A percentile compares a stretch with the other conserved stretches of the same genome.
These are phyloP conservation scores for Neurospora crassa DNA, from an alignment of 2,329 filamentous ascomycete species.

Conservation along the genomic window DNA sequence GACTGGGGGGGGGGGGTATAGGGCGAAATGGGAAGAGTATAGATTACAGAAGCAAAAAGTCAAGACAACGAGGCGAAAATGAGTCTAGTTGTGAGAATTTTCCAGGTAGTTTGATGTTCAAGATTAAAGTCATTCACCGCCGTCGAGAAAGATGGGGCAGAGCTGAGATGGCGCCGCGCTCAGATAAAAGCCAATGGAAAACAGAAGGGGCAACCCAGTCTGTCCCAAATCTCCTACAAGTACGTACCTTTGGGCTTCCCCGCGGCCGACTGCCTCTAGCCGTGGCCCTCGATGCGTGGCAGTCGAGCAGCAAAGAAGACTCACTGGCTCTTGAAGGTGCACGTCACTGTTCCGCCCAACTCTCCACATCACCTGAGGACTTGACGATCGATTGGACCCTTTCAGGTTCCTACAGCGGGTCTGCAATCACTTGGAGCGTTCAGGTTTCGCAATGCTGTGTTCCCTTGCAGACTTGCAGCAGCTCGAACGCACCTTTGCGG, in stretches of 20 bases:
- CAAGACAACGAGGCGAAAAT: neutral
- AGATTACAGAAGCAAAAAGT: neutral
- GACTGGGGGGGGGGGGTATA: conserved; percentile 1
- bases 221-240: conserved; percentile 1
- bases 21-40: neutral
- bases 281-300: neutral
- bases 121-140: conserved; percentile 13
- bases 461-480: neutral
- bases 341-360: neutral
- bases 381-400: neutral
- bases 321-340: neutral
- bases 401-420: neutral
- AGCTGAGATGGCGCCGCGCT: neutral
- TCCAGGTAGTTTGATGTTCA: neutral
- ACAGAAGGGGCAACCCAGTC: conserved; percentile 6
- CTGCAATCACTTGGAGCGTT: neutral
- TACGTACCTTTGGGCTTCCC: neutral
- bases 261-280: neutral
- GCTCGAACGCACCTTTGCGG: neutral
- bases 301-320: neutral
- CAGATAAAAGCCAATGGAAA: conserved; percentile 6
- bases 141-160: conserved; percentile 5
- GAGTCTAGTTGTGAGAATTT: conserved; percentile 1
- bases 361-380: neutral
- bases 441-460: neutral